A percentile compares a stretch with the other conserved stretches of the same genome.
Evolutionary conservation across 2,329 filamentous ascomycete species (phyloP).

Genomic region (Colletotrichum musae): DNA sequence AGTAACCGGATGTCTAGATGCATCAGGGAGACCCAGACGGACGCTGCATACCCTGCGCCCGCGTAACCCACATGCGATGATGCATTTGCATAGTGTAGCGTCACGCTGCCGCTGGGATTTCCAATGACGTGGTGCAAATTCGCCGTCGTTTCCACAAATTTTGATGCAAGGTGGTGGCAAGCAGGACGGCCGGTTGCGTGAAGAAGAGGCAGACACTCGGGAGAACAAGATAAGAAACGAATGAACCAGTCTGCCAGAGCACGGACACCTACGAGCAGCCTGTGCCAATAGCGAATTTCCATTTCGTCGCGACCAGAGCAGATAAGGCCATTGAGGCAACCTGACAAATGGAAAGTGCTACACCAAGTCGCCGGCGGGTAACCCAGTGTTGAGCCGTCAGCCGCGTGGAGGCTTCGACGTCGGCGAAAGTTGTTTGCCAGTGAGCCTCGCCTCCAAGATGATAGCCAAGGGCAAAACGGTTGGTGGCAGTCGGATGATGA

Average conservation of each 20-base stretch:
- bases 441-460: conserved; percentile 34
- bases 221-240: too few species aligned
- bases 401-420: conserved; percentile 14
- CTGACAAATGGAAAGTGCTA: neutral
- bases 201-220: too few species aligned
- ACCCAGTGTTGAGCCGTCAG: conserved; percentile 5
- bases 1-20: neutral
- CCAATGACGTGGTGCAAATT: neutral
- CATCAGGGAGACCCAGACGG: neutral
- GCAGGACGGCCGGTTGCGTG: too few species aligned
- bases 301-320: neutral
- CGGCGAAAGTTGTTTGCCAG: neutral
- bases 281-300: too few species aligned
- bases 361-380: neutral
- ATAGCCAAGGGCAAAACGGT: conserved; percentile 6
- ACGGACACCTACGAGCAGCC: too few species aligned
- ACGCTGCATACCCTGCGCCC: neutral
- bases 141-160: too few species aligned
- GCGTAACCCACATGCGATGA: neutral
- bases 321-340: neutral
- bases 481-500: conserved; percentile 18
- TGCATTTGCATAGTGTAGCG: neutral
- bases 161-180: too few species aligned
- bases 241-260: too few species aligned
- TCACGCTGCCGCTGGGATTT: neutral